Evolutionary conservation across 164 flowering plant genomes (phyloP).

Genomic region (Macadamia tetraphylla): DNA sequence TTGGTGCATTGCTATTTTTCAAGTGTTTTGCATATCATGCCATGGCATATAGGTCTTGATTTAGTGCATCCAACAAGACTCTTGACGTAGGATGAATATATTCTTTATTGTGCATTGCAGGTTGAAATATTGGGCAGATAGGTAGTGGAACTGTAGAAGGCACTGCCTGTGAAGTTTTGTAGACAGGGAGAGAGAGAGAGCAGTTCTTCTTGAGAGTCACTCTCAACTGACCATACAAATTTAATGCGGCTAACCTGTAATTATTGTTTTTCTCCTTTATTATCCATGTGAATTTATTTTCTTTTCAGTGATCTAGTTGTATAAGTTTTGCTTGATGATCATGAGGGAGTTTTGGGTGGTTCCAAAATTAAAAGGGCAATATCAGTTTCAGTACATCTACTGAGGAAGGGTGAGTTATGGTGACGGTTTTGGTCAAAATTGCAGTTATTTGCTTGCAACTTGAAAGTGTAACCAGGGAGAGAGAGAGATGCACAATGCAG

Average conservation of each 20-base stretch:
- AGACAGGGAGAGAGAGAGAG: conserved; percentile 16
- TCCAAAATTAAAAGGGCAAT: too few relatives aligned
- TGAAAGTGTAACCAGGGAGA: too few relatives aligned
- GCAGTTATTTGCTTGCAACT: too few relatives aligned
- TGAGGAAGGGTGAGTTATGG: too few relatives aligned
- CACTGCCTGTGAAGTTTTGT: conserved; percentile 37
- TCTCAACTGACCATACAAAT: conserved; percentile 13
- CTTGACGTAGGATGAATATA: neutral
- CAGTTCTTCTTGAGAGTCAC: conserved; percentile 5
- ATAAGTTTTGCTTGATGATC: neutral
- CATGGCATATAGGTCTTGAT: neutral
- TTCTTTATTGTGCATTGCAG: conserved; percentile 21
- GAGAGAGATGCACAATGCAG: too few relatives aligned
- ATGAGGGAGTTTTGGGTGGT: too few relatives aligned
- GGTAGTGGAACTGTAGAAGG: conserved; percentile 6
- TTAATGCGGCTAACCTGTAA: conserved; percentile 39
- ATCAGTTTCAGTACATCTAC: too few relatives aligned
- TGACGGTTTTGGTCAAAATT: too few relatives aligned
- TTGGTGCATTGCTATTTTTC: too few relatives aligned
- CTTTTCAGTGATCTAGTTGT: neutral
- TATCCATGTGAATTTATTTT: neutral
- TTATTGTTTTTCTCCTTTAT: conserved; percentile 11
- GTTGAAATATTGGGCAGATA: conserved; percentile 22
- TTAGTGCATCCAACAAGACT: neutral
- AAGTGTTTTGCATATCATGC: neutral